Percentiles rank a stretch among this genome's conserved stretches.
phyloP scores from a whole-genome alignment of 805 yeast genomes.

The Metschnikowia kunwiensis region DNA sequence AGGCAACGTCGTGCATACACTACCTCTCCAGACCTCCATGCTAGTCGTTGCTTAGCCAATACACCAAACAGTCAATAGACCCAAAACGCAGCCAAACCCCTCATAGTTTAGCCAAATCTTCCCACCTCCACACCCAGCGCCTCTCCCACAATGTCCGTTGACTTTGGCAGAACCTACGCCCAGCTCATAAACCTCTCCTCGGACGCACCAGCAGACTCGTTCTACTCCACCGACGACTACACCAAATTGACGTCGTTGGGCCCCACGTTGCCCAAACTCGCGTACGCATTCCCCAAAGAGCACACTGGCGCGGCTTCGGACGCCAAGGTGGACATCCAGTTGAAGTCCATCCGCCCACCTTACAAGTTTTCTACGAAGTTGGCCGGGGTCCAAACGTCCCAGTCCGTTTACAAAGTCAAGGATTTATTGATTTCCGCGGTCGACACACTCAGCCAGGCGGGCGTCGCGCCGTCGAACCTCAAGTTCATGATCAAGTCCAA shows the following conservation, averaged over 20 bases:
- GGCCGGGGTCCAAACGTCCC: constrained; percentile 22
- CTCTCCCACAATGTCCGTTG: constrained; percentile 13
- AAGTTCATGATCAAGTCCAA: constrained; percentile 60
- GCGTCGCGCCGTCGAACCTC: constrained; percentile 37
- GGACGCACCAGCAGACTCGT: constrained; percentile 32
- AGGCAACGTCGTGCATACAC: no score
- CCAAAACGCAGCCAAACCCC: not conserved
- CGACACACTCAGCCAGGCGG: constrained; percentile 24
- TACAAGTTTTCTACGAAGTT: constrained; percentile 47
- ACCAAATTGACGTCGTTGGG: constrained; percentile 34
- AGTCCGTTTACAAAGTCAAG: constrained; percentile 40
- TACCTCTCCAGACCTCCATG: no score
- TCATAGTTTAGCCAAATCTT: no score
- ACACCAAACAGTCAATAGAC: not conserved
- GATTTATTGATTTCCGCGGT: constrained; percentile 29
- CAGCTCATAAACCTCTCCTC: constrained; percentile 46
- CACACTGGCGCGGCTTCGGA: not conserved
- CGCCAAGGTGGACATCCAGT: constrained; percentile 25
- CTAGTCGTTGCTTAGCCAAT: no score
- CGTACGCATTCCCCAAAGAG: constrained; percentile 30
- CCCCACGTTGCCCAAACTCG: constrained; percentile 48
- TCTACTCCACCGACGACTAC: constrained; percentile 32
- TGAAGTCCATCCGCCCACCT: constrained; percentile 74
- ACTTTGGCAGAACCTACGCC: constrained; percentile 47
- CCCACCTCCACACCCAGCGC: no score